These are phyloP conservation scores for Erucastrum elatum DNA, from an alignment of 345 rosid species.

Conservation along the genomic window DNA sequence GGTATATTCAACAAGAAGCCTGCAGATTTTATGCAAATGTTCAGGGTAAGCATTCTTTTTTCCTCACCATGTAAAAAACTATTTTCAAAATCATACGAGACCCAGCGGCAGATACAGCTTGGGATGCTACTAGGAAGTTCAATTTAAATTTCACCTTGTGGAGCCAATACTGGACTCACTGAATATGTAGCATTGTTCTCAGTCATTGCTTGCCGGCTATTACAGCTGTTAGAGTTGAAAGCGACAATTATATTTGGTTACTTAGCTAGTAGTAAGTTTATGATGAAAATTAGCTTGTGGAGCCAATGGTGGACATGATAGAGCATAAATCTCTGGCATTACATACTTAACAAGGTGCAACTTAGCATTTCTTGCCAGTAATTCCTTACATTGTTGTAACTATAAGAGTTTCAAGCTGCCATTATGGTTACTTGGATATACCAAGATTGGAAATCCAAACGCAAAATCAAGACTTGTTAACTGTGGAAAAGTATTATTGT, in stretches of 20 bases:
- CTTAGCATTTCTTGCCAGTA: background rate
- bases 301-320: background rate
- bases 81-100: constrained; percentile 1
- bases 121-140: constrained; percentile 9
- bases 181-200: background rate
- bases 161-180: background rate
- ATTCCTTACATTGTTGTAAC: background rate
- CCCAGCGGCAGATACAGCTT: background rate
- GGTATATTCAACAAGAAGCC: constrained; percentile 89
- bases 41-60: constrained; percentile 62
- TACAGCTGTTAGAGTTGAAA: background rate
- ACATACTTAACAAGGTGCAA: too few relatives aligned
- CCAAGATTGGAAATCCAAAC: background rate
- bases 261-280: background rate
- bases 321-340: too few relatives aligned
- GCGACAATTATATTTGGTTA: background rate
- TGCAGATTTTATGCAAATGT: constrained; percentile 87
- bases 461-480: constrained; percentile 1
- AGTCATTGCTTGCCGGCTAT: background rate
- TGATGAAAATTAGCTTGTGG: background rate
- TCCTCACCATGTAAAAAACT: background rate
- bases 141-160: background rate
- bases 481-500: background rate
- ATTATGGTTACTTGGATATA: background rate
- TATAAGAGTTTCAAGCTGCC: constrained; percentile 10